These are phyloP conservation scores for Ophiocordyceps camponoti-saundersi DNA, from an alignment of 2,329 filamentous ascomycete species.

Conservation along the genomic window DNA sequence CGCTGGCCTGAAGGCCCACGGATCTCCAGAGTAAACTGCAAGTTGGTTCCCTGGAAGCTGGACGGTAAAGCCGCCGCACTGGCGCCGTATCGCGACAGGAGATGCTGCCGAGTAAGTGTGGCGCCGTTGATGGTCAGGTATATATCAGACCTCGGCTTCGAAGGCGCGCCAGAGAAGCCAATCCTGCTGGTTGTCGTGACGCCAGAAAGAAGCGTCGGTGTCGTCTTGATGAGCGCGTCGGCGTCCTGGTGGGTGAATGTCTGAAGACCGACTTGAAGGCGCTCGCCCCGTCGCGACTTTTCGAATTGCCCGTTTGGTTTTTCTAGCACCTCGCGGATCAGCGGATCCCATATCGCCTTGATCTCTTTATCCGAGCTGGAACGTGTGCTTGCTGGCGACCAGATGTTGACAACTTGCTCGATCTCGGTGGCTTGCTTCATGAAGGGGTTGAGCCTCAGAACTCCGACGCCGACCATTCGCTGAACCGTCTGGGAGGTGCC, in stretches of 20 bases:
- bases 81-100: conserved; percentile 50
- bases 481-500: conserved; percentile 15
- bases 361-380: conserved; percentile 39
- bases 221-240: conserved; percentile 66
- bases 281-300: conserved; percentile 54
- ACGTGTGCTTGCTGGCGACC: conserved; percentile 41
- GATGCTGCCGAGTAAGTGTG: conserved; percentile 57
- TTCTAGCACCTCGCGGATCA: conserved; percentile 57
- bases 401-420: conserved; percentile 63
- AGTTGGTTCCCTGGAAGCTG: conserved; percentile 48
- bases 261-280: conserved; percentile 63
- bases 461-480: conserved; percentile 59
- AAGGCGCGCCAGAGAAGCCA: conserved; percentile 84
- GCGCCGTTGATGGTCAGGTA: conserved; percentile 76
- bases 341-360: conserved; percentile 51
- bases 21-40: conserved; percentile 83
- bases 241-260: conserved; percentile 65
- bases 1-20: conserved; percentile 62
- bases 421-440: conserved; percentile 55
- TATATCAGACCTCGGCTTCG: conserved; percentile 79
- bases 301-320: conserved; percentile 60
- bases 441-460: conserved; percentile 58
- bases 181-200: conserved; percentile 73
- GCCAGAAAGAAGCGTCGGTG: conserved; percentile 72
- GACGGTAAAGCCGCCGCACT: conserved; percentile 54